Base-by-base conservation (phyloP, 192 early-diverging fungal genomes). In the Lobosporangium transversale region DNA sequence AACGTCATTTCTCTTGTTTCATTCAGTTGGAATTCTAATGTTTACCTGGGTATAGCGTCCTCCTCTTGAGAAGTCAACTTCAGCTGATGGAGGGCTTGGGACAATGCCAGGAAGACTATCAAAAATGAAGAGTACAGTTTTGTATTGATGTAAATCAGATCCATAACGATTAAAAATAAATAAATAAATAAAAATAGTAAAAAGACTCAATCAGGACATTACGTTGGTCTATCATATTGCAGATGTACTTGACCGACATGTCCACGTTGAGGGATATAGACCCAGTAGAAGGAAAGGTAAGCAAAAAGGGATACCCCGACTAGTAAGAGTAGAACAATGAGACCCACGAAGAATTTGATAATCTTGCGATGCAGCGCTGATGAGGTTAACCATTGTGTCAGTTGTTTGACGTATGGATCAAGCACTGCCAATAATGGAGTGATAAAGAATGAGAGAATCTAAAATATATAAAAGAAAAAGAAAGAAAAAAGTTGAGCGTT, bases 231-330 rank as follows among this genome's bases (percentile, higher is more conserved):
- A 14, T 62, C 73, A n/a, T 83, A 83, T 73, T 83, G 79, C 18
- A 83, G 36, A 48, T 80, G 76, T 5, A 84, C 36, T 9, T 78
- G 80, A 15, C 73, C 70, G n/a, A 58, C 70, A 52, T 81, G 79
- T 47, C 66, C 66, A 32, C 81, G 78, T 45, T 81, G 68, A 10
- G 83, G 83, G 27, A 84, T 68, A 44, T 79, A 81, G 12, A 79
- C 9, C 76, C 65, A 79, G 51, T 84, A 84, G 62, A 84, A 84
- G 18, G 60, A 65, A 18, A 81, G 36, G 42, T 84, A 84, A 40
- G 75, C 61, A 5, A 71, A 26, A 11, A 81, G 27, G 33, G 83
- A 71, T 21, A 79, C 45, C 12, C 60, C 56, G 17, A 81, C 44
- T 10, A 84, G 59, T 0, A 69, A 20, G 6, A 69, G 26, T 11